Percentiles rank a stretch among this genome's conserved stretches.
Evolutionary conservation across 495 filamentous ascomycete species (phyloP).

Genomic region (Sordaria brevicollis): DNA sequence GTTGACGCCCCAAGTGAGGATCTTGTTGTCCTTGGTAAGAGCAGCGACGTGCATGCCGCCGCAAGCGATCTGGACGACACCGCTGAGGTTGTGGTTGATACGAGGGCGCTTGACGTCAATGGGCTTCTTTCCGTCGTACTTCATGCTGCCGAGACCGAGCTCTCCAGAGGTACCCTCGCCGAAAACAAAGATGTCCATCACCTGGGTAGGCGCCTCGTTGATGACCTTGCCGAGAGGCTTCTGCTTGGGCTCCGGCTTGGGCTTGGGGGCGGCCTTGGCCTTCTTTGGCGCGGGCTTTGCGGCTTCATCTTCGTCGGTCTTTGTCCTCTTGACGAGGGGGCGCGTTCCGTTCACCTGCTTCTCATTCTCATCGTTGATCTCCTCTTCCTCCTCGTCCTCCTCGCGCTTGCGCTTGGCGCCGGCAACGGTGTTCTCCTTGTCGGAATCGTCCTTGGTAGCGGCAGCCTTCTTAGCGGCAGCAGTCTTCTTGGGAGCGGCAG

Average conservation of each 20-base stretch:
- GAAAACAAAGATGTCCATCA: slow-evolving; percentile 44
- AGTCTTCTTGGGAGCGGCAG: slow-evolving; percentile 4
- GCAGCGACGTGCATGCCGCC: slow-evolving; percentile 58
- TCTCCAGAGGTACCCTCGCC: slow-evolving; percentile 45
- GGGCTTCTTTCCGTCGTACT: slow-evolving; percentile 38
- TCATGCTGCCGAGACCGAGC: slow-evolving; percentile 39
- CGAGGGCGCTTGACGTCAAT: slow-evolving; percentile 48
- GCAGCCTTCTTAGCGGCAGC: not conserved
- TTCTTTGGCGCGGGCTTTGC: slow-evolving; percentile 4
- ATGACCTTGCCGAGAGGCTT: slow-evolving; percentile 13
- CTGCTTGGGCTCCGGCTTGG: slow-evolving; percentile 1
- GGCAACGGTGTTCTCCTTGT: slow-evolving; percentile 23
- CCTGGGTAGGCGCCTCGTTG: slow-evolving; percentile 31
- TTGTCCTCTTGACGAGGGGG: not conserved
- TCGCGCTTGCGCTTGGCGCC: slow-evolving; percentile 17
- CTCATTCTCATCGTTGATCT: slow-evolving; percentile 1
- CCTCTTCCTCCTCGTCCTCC: slow-evolving; percentile 5
- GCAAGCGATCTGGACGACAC: slow-evolving; percentile 50
- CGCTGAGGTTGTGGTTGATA: slow-evolving; percentile 41
- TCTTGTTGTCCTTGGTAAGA: slow-evolving; percentile 53
- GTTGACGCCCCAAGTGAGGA: slow-evolving; percentile 63
- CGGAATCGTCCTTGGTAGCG: slow-evolving; percentile 10
- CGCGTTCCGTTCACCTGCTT: slow-evolving; percentile 1
- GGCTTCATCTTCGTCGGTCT: slow-evolving; percentile 1
- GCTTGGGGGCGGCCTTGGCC: slow-evolving; percentile 7